phyloP scores from a whole-genome alignment of 2,329 filamentous ascomycete genomes.

The Macrophomina tecta region DNA sequence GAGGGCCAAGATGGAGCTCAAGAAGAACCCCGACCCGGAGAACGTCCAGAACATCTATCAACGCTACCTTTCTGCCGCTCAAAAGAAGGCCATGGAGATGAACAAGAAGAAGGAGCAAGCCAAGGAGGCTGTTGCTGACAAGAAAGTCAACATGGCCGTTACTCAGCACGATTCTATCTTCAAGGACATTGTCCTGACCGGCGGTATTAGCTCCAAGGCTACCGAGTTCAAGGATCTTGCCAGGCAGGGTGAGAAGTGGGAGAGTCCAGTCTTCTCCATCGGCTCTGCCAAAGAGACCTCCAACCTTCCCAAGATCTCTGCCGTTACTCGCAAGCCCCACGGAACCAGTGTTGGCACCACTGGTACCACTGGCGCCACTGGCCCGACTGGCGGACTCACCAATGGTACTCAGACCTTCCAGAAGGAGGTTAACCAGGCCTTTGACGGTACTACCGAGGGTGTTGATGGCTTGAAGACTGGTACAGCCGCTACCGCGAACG shows the following conservation, averaged over 20 bases:
- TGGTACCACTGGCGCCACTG: slow-evolving; percentile 34
- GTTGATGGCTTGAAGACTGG: slow-evolving; percentile 7
- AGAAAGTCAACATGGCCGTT: slow-evolving; percentile 80
- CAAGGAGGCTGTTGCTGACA: slow-evolving; percentile 60
- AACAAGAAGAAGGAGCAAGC: slow-evolving; percentile 75
- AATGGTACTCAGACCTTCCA: slow-evolving; percentile 45
- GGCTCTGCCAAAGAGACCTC: slow-evolving; percentile 75
- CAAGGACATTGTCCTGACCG: slow-evolving; percentile 82
- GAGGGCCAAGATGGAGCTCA: slow-evolving; percentile 69
- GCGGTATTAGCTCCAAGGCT: slow-evolving; percentile 89
- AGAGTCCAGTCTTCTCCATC: slow-evolving; percentile 91
- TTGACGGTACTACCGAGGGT: slow-evolving; percentile 33
- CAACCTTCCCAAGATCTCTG: slow-evolving; percentile 66
- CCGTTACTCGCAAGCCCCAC: slow-evolving; percentile 66
- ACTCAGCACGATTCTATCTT: slow-evolving; percentile 92
- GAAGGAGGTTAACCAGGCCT: slow-evolving; percentile 54
- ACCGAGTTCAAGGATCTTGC: slow-evolving; percentile 92
- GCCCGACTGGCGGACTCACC: slow-evolving; percentile 12
- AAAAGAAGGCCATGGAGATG: slow-evolving; percentile 74
- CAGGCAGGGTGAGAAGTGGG: slow-evolving; percentile 88
- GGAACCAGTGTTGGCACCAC: slow-evolving; percentile 47
- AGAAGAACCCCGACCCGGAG: slow-evolving; percentile 69
- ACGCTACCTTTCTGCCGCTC: slow-evolving; percentile 77
- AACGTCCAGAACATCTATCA: slow-evolving; percentile 83
- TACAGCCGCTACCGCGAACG: background rate